These are phyloP conservation scores for Biscogniauxia mediterranea DNA, from an alignment of 2,329 filamentous ascomycete genomes.

Conservation along the genomic window DNA sequence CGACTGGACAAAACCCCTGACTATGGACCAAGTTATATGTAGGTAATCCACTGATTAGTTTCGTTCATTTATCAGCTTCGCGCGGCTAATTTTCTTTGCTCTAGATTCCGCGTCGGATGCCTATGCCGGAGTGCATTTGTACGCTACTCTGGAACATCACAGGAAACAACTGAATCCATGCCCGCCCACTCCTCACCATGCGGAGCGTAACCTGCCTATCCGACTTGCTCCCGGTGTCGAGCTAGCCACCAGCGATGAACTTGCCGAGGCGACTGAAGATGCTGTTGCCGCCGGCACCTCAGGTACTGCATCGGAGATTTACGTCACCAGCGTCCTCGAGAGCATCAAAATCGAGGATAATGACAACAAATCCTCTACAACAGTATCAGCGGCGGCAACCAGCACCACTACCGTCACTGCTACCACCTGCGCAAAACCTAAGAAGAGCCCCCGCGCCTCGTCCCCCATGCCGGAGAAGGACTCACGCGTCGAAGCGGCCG, in stretches of 20 bases:
- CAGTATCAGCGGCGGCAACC: constrained; percentile 1
- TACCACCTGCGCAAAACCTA: constrained; percentile 4
- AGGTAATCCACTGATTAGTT: constrained; percentile 38
- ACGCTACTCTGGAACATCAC: constrained; percentile 66
- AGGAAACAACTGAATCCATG: constrained; percentile 64
- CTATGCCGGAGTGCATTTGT: constrained; percentile 76
- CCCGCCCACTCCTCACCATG: constrained; percentile 68
- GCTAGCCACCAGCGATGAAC: constrained; percentile 29
- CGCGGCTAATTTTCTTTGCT: constrained; percentile 24
- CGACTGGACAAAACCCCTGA: constrained; percentile 68
- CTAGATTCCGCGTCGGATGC: constrained; percentile 78
- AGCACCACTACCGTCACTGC: constrained; percentile 3
- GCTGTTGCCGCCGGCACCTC: constrained; percentile 19
- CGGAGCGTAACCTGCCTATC: constrained; percentile 66
- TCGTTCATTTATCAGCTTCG: constrained; percentile 10
- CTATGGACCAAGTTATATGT: constrained; percentile 66
- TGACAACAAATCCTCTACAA: constrained; percentile 4
- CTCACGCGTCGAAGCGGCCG: constrained; percentile 43
- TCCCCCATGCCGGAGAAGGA: constrained; percentile 33
- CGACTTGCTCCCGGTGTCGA: constrained; percentile 46
- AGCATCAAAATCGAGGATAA: constrained; percentile 25
- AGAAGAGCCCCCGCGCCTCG: neutral
- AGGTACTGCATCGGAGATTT: constrained; percentile 13
- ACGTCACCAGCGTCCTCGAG: constrained; percentile 20
- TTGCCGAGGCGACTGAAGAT: constrained; percentile 31